A percentile compares a stretch with the other conserved stretches of the same genome.
Conservation (phyloP, 805 yeast species). For the Nakazawaea anatomiae region DNA sequence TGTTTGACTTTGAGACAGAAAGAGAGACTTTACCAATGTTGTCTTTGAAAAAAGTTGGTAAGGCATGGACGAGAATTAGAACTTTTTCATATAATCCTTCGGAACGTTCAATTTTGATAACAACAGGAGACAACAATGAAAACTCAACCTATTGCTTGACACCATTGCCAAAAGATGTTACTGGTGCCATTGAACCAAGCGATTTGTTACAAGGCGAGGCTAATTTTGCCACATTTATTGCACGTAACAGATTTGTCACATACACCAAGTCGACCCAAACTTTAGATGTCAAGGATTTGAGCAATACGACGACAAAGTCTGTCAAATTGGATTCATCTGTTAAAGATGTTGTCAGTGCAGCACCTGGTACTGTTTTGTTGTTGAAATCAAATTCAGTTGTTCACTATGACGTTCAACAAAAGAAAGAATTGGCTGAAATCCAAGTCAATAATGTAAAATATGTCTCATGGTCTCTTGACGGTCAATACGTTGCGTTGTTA, state of each 20-base stretch:
- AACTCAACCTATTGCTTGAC: conserved; percentile 67
- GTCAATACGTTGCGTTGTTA: conserved; percentile 79
- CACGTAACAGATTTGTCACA: conserved; percentile 90
- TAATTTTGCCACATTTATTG: conserved; percentile 81
- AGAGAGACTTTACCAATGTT: conserved; percentile 72
- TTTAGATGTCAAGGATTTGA: conserved; percentile 80
- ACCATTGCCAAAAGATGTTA: conserved; percentile 74
- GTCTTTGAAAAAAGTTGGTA: conserved; percentile 79
- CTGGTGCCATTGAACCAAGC: conserved; percentile 94
- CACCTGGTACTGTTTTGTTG: conserved; percentile 78
- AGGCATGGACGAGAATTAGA: conserved; percentile 80
- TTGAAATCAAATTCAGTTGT: conserved; percentile 69
- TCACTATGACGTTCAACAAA: conserved; percentile 89
- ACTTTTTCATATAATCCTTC: conserved; percentile 87
- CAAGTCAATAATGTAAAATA: conserved; percentile 78
- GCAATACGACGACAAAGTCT: conserved; percentile 74
- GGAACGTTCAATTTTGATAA: conserved; percentile 79
- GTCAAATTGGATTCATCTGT: conserved; percentile 63
- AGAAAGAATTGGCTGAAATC: conserved; percentile 65
- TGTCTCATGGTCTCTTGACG: conserved; percentile 83
- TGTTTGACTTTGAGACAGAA: conserved; percentile 61
- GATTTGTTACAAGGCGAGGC: conserved; percentile 76
- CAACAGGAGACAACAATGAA: conserved; percentile 62
- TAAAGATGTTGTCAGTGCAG: conserved; percentile 68
- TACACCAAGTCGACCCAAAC: conserved; percentile 57